These are phyloP conservation scores for Chloropicon primus DNA, from an alignment of 139 green algal genomes.

Conservation along the genomic window DNA sequence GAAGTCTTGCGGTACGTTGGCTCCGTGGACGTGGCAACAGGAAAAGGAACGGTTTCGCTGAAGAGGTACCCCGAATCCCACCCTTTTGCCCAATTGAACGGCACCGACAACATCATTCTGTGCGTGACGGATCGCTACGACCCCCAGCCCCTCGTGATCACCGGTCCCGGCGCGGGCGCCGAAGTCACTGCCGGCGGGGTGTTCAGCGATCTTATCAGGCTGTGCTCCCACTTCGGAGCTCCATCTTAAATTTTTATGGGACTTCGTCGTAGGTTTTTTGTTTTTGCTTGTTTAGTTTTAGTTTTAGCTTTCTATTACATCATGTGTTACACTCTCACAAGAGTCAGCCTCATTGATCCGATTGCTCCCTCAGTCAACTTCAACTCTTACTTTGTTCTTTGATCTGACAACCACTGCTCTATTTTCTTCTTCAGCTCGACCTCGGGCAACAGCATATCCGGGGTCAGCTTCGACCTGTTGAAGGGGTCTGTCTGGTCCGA, in stretches of 20 bases:
- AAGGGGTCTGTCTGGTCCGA: slow-evolving; percentile 77
- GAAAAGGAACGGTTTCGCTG: slow-evolving; percentile 75
- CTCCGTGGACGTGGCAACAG: slow-evolving; percentile 59
- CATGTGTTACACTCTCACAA: too few species aligned
- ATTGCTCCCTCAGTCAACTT: too few species aligned
- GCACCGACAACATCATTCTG: slow-evolving; percentile 81
- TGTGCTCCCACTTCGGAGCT: slow-evolving; percentile 84
- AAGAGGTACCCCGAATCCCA: slow-evolving; percentile 65
- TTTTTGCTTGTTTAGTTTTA: neutral
- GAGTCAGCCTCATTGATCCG: too few species aligned
- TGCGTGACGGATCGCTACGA: slow-evolving; percentile 53
- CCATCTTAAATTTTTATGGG: slow-evolving; percentile 55
- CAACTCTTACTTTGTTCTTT: neutral
- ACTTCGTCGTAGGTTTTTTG: neutral
- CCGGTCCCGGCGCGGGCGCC: slow-evolving; percentile 80
- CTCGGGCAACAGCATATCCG: slow-evolving; percentile 35
- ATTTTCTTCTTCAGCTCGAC: slow-evolving; percentile 67
- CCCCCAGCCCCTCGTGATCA: slow-evolving; percentile 55
- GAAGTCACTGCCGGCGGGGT: slow-evolving; percentile 93
- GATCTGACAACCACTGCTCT: slow-evolving; percentile 41
- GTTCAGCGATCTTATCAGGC: slow-evolving; percentile 84
- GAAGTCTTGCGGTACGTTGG: slow-evolving; percentile 89
- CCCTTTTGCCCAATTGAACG: slow-evolving; percentile 71
- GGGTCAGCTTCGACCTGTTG: slow-evolving; percentile 48
- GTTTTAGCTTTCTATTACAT: too few species aligned